Conservation (phyloP, 2,329 filamentous ascomycete species). For the Colletotrichum sp. region DNA sequence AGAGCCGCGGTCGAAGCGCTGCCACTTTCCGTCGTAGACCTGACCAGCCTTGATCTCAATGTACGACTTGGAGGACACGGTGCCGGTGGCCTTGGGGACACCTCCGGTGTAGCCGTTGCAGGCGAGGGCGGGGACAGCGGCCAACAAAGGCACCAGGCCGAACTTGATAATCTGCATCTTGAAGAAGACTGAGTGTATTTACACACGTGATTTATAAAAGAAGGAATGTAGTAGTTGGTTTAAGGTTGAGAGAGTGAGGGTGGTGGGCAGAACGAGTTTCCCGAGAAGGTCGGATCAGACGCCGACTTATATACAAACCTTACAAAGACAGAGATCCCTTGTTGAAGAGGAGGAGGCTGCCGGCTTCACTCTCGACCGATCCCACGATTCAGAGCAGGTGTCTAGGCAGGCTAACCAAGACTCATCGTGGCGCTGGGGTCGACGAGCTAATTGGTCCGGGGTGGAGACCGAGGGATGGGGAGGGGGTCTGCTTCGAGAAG, state of each 20-base stretch:
- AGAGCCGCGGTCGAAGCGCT: constrained; percentile 42
- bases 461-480: background rate
- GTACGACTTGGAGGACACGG: constrained; percentile 24
- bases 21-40: constrained; percentile 38
- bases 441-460: background rate
- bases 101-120: constrained; percentile 35
- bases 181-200: background rate
- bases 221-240: constrained; percentile 7
- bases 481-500: background rate
- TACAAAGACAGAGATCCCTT: background rate
- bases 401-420: background rate
- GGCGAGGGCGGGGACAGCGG: constrained; percentile 30
- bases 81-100: constrained; percentile 30
- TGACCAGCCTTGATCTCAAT: constrained; percentile 32
- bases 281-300: background rate
- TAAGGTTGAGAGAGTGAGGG: background rate
- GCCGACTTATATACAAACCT: constrained; percentile 6
- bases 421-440: background rate
- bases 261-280: background rate
- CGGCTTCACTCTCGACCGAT: background rate
- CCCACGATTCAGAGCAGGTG: background rate
- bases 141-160: constrained; percentile 27
- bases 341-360: background rate
- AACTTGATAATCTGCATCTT: constrained; percentile 18
- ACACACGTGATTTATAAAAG: background rate